phyloP scores from a whole-genome alignment of 176 grass and related monocot species.

The Carex scoparia region DNA sequence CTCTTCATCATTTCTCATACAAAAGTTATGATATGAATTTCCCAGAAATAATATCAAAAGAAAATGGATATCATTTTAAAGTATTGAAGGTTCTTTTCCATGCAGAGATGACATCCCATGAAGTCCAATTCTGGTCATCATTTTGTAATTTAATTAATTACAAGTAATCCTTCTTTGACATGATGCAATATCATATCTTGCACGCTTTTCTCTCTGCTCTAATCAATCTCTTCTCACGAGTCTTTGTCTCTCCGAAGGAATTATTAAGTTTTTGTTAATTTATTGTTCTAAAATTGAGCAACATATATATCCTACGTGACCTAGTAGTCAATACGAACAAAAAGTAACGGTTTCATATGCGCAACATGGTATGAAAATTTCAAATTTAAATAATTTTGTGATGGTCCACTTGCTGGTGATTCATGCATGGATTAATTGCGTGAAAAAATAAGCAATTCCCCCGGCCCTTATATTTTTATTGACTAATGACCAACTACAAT shows the following conservation, averaged over 20 bases:
- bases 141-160: background rate
- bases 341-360: background rate
- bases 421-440: background rate
- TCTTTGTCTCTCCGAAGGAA: background rate
- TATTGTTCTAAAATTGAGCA: background rate
- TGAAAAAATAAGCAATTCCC: background rate
- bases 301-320: background rate
- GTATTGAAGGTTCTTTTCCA: background rate
- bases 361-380: background rate
- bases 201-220: conserved; percentile 8
- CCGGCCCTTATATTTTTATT: background rate
- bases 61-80: no score
- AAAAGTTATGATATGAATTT: background rate
- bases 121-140: conserved; percentile 8
- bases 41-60: background rate
- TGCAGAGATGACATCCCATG: background rate
- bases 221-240: background rate
- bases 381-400: background rate
- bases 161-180: background rate
- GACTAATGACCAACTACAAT: background rate
- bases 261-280: background rate
- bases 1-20: background rate
- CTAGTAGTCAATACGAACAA: background rate
- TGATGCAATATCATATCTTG: conserved; percentile 5
- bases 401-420: background rate